Evolutionary conservation across 2,329 filamentous ascomycete genomes (phyloP).

Genomic region (Colletotrichum siamense): DNA sequence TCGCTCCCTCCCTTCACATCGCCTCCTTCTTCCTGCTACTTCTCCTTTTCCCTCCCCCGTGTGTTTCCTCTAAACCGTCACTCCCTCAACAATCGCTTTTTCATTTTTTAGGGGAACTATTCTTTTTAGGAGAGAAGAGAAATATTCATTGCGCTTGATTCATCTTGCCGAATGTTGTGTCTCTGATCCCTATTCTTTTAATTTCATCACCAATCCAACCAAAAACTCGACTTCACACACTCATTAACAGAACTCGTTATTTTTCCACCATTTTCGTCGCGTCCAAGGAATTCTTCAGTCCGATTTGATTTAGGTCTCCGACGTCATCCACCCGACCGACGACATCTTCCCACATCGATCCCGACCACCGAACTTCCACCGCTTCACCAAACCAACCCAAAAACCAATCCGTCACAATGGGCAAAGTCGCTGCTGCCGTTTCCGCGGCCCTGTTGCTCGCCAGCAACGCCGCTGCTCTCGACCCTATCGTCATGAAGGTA

Average conservation of each 20-base stretch:
- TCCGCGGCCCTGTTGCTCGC: conserved; percentile 47
- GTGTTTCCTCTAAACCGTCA: conserved; percentile 21
- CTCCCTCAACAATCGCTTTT: conserved; percentile 20
- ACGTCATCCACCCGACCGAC: background rate
- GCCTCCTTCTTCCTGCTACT: background rate
- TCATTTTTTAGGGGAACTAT: background rate
- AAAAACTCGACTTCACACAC: conserved; percentile 15
- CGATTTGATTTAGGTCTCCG: background rate
- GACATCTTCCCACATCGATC: background rate
- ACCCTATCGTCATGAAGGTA: conserved; percentile 75
- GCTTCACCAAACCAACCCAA: background rate
- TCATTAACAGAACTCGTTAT: conserved; percentile 20
- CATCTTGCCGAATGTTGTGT: background rate
- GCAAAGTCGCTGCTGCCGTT: conserved; percentile 24
- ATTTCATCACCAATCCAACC: conserved; percentile 5
- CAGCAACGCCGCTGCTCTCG: conserved; percentile 48
- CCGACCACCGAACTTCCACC: background rate
- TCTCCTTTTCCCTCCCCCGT: background rate
- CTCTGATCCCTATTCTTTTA: conserved; percentile 15
- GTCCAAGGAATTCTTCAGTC: background rate
- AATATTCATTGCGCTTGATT: background rate
- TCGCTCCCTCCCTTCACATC: conserved; percentile 1
- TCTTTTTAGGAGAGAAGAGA: background rate
- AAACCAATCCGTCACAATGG: conserved; percentile 2
- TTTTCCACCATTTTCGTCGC: background rate